These are phyloP conservation scores for Blastocystis sp. DNA, from an alignment of 352 stramenopile species.

Conservation along the genomic window DNA sequence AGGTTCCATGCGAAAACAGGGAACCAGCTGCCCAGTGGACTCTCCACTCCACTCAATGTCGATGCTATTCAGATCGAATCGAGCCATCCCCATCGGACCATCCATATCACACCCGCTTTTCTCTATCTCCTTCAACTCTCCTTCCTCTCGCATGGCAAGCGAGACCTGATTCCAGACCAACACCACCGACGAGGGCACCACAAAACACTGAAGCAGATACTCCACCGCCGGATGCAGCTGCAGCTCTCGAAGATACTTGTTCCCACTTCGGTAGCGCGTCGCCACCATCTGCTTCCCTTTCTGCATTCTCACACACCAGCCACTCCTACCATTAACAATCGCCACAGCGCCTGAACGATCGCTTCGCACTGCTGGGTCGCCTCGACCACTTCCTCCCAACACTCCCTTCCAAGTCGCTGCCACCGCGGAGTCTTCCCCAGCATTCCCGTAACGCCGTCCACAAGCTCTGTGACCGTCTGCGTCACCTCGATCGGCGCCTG, in stretches of 20 bases:
- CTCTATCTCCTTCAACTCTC: too few relatives aligned
- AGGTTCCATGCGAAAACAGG: too few relatives aligned
- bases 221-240: not conserved
- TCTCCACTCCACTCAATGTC: too few relatives aligned
- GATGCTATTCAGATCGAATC: too few relatives aligned
- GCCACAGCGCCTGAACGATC: not conserved
- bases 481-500: not conserved
- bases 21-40: too few relatives aligned
- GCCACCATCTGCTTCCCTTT: not conserved
- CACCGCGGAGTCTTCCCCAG: not conserved
- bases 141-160: not conserved
- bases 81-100: too few relatives aligned
- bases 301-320: not conserved
- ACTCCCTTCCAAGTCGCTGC: not conserved
- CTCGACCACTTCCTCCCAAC: not conserved
- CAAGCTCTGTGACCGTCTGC: not conserved
- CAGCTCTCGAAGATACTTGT: conserved; percentile 17
- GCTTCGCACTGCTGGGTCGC: not conserved
- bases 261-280: not conserved
- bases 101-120: too few relatives aligned
- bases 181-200: not conserved
- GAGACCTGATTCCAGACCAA: conserved; percentile 18
- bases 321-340: not conserved
- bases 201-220: not conserved
- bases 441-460: not conserved